phyloP scores from a whole-genome alignment of 1,284 basidiomycete species.

The Rhodotorula mucilaginosa region DNA sequence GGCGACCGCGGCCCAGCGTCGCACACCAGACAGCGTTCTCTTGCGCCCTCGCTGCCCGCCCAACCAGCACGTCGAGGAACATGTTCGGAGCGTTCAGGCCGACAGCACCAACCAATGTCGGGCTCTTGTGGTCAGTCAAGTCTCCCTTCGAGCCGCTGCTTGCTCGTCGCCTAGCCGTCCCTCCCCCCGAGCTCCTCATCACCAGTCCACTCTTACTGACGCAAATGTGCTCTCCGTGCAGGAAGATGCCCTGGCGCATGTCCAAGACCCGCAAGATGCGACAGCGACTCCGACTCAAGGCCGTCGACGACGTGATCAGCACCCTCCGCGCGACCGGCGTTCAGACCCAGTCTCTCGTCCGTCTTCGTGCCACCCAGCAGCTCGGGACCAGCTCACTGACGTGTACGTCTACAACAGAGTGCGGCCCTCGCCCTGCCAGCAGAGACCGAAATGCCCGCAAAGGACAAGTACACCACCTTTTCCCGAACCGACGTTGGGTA shows the following conservation, averaged over 20 bases:
- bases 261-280: slow-evolving; percentile 88
- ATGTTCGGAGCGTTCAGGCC: neutral
- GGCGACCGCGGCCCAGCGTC: no score
- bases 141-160: neutral
- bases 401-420: slow-evolving; percentile 51
- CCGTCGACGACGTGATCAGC: slow-evolving; percentile 89
- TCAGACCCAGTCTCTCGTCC: slow-evolving; percentile 68
- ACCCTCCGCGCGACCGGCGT: slow-evolving; percentile 78
- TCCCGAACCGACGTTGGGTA: slow-evolving; percentile 69
- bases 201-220: neutral
- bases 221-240: slow-evolving; percentile 47
- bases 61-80: neutral
- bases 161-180: neutral
- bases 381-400: neutral
- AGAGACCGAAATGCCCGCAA: slow-evolving; percentile 78
- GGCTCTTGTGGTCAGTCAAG: neutral
- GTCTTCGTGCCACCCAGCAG: neutral
- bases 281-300: slow-evolving; percentile 79
- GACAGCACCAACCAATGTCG: neutral
- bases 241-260: slow-evolving; percentile 93
- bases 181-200: neutral
- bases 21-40: no score
- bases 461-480: slow-evolving; percentile 96
- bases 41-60: no score
- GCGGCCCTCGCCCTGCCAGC: slow-evolving; percentile 75